Conservation (phyloP, 2,329 filamentous ascomycete species). For the Helicocarpus griseus region DNA sequence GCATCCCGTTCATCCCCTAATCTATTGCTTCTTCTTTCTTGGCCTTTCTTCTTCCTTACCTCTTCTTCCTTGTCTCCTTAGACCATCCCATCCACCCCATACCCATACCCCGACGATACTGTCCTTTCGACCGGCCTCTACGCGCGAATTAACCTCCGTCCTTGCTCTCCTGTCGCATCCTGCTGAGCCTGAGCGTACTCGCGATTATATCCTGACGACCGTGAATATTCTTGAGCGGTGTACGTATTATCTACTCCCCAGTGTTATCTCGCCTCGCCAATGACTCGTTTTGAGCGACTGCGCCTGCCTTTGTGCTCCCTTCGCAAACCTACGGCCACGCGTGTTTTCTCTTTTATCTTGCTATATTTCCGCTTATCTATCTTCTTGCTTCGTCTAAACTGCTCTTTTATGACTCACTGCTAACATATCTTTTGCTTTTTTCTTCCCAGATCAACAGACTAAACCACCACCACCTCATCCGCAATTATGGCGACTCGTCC, state of each 20-base stretch:
- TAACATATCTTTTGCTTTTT: constrained; percentile 5
- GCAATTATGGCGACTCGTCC: constrained; percentile 36
- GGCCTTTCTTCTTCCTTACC: not conserved
- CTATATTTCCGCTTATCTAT: not conserved
- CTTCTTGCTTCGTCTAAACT: not conserved
- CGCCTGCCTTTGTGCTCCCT: not conserved
- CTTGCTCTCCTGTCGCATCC: not conserved
- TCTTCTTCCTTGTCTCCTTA: not conserved
- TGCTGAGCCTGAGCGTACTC: not conserved
- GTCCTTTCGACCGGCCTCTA: not conserved
- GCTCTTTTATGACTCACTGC: not conserved
- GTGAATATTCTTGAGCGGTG: constrained; percentile 13
- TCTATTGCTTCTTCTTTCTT: not conserved
- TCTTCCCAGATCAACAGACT: constrained; percentile 7
- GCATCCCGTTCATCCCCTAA: not conserved
- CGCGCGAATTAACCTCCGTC: not conserved
- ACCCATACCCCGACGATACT: not conserved
- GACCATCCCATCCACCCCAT: not conserved
- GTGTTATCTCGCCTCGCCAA: not conserved
- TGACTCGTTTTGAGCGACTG: not conserved
- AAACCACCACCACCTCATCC: constrained; percentile 1
- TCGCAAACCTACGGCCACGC: not conserved
- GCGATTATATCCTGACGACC: not conserved
- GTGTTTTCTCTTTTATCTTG: not conserved
- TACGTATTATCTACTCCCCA: constrained; percentile 4